Evolutionary conservation across 2,329 filamentous ascomycete species (phyloP).

Genomic region (Phialophora chinensis): DNA sequence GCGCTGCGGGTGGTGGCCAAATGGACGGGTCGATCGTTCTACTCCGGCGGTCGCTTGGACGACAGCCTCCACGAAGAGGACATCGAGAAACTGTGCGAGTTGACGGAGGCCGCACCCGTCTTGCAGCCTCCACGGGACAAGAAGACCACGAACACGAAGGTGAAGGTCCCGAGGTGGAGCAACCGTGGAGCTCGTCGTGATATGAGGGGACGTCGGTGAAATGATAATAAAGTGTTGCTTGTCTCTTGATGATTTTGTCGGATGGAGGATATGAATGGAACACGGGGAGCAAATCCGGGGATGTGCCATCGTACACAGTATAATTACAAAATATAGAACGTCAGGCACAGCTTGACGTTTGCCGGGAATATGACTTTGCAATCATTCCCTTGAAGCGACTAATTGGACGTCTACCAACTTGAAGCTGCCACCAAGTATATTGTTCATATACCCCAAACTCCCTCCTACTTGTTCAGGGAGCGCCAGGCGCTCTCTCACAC

Average conservation of each 20-base stretch:
- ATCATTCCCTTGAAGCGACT: neutral
- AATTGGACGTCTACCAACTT: neutral
- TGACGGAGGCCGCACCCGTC: neutral
- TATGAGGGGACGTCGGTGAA: neutral
- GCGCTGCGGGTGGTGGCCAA: conserved; percentile 25
- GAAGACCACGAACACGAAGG: neutral
- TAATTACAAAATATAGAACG: too few species aligned
- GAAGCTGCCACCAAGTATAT: neutral
- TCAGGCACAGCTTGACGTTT: neutral
- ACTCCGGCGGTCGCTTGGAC: neutral
- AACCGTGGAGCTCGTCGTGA: neutral
- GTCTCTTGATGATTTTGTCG: neutral
- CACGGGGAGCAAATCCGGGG: too few species aligned
- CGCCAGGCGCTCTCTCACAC: neutral
- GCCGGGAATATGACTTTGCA: neutral
- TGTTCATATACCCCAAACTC: neutral
- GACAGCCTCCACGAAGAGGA: neutral
- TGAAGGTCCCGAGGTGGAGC: neutral
- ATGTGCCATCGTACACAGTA: too few species aligned
- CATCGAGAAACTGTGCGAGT: neutral
- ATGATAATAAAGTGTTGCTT: neutral
- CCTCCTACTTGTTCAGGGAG: neutral
- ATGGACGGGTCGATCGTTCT: conserved; percentile 13
- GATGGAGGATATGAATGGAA: too few species aligned
- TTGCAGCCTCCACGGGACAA: neutral